These are phyloP conservation scores for Colletotrichum caudatum DNA, from an alignment of 2,329 filamentous ascomycete genomes.

Conservation along the genomic window DNA sequence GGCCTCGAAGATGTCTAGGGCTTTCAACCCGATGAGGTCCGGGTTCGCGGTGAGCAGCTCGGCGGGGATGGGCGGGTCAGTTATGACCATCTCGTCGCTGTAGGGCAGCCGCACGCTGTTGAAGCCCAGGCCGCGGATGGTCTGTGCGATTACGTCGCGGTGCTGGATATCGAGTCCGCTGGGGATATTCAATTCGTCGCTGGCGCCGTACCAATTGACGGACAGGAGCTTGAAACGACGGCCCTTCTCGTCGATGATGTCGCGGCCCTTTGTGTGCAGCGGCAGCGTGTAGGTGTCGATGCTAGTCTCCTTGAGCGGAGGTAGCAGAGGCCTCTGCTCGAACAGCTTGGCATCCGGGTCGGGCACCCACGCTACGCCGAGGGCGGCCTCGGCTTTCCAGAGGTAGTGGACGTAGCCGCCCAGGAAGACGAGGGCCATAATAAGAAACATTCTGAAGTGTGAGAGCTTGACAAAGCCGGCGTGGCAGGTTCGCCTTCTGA, in stretches of 20 bases:
- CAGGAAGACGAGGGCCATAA: conserved; percentile 52
- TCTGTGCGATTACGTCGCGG: conserved; percentile 69
- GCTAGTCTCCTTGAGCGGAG: conserved; percentile 56
- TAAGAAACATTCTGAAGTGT: conserved; percentile 52
- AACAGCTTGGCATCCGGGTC: conserved; percentile 62
- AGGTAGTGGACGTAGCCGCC: conserved; percentile 56
- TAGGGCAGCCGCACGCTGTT: conserved; percentile 78
- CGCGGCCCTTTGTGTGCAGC: conserved; percentile 68
- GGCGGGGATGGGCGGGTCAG: conserved; percentile 66
- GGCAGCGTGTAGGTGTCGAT: conserved; percentile 66
- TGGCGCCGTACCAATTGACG: conserved; percentile 79
- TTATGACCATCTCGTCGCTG: conserved; percentile 74
- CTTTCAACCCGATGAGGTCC: conserved; percentile 67
- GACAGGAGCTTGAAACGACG: conserved; percentile 72
- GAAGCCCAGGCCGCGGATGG: conserved; percentile 73
- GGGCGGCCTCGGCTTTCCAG: conserved; percentile 59
- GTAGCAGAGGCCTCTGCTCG: conserved; percentile 60
- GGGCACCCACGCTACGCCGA: conserved; percentile 62
- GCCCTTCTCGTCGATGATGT: conserved; percentile 69
- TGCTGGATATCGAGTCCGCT: conserved; percentile 74
- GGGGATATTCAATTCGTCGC: conserved; percentile 73
- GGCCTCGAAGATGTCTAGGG: conserved; percentile 72
- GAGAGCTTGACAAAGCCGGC: conserved; percentile 33
- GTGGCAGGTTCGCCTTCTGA: conserved; percentile 25
- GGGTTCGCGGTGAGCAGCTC: conserved; percentile 68